Base-by-base conservation (phyloP, 208 protist genomes). In the Phytomonas serpens region DNA sequence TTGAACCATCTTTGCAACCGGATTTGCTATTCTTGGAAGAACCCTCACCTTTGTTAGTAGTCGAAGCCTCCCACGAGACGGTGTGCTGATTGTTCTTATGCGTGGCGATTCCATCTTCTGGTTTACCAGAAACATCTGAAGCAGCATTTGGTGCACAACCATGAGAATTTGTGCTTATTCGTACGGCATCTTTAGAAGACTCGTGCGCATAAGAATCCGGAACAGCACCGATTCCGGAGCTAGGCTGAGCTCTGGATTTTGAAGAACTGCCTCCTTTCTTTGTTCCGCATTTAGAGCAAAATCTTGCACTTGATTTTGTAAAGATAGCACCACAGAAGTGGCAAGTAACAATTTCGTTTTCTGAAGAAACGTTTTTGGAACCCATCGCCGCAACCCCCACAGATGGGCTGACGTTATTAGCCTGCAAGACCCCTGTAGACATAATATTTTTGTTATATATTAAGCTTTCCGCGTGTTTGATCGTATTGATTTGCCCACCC, bases 201-300 rank as follows among this genome's bases (percentile, higher is more conserved):
- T 0, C 32, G 2, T 33, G 10, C 2, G 9, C 23, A 33, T 3
- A 36, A 34, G 29, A 11, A 2, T 19, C 32, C 9, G 23, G 9
- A 0, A 64, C 3, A 3, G 9, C 61, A 14, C 23, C 23, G 1
- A 14, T 19, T 4, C 0, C 27, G 19, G 31, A 7, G 62, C 31
- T 38, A 66, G 47, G 4, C 11, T 31, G 30, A n/a, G 4, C 16
- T 23, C 31, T 23, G 23, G 16, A 19, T 33, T 66, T 66, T 33
- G 23, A 6, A 2, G 30, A 13, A n/a, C 33, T 33, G 27, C 11
- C 29, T 30, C 69, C 74, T 65, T 80, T 82, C 72, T 85, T 92
- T 47, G 75, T 75, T 23, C 91, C 91, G 72, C 91, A 96, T 67
- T 89, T 90, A 40, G 81, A 82, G 66, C 91, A 96, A 67, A 96